Evolutionary conservation across 1,284 basidiomycete genomes (phyloP).

Genomic region (Volvariella volvacea): DNA sequence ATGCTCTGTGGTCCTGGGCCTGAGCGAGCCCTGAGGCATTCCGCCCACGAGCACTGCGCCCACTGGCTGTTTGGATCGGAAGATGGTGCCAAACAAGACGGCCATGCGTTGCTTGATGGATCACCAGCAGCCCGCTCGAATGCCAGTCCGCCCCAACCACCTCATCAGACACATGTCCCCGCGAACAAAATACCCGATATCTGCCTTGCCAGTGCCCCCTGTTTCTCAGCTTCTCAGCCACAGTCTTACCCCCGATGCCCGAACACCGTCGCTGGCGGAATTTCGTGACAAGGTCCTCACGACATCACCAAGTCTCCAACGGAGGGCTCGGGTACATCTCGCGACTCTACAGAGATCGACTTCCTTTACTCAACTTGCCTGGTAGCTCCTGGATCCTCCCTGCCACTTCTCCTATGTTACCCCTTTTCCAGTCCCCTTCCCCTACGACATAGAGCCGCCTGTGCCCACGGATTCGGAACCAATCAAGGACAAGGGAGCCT

Average conservation of each 20-base stretch:
- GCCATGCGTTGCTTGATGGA: too few relatives aligned
- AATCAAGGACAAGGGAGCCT: conserved; percentile 45
- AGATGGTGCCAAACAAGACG: too few relatives aligned
- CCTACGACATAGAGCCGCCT: conserved; percentile 67
- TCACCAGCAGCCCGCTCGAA: too few relatives aligned
- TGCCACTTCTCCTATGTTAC: conserved; percentile 81
- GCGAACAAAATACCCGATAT: conserved; percentile 37
- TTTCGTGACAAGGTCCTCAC: conserved; percentile 46
- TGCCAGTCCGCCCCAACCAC: too few relatives aligned
- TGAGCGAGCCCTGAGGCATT: too few relatives aligned
- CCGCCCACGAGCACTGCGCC: too few relatives aligned
- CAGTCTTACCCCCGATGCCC: conserved; percentile 65
- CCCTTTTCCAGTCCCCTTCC: conserved; percentile 82
- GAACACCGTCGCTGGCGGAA: conserved; percentile 42
- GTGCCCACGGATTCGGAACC: conserved; percentile 30
- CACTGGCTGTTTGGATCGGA: too few relatives aligned
- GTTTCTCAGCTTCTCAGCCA: conserved; percentile 54
- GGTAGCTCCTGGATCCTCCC: conserved; percentile 40
- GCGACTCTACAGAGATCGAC: not conserved
- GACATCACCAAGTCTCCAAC: conserved; percentile 62
- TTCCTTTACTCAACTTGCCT: too few relatives aligned
- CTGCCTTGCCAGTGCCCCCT: conserved; percentile 60
- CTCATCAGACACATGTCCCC: not conserved
- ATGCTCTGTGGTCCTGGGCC: too few relatives aligned
- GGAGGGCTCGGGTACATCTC: conserved; percentile 47